These are phyloP conservation scores for Yamadazyma laniorum DNA, from an alignment of 805 yeast species.

Conservation along the genomic window DNA sequence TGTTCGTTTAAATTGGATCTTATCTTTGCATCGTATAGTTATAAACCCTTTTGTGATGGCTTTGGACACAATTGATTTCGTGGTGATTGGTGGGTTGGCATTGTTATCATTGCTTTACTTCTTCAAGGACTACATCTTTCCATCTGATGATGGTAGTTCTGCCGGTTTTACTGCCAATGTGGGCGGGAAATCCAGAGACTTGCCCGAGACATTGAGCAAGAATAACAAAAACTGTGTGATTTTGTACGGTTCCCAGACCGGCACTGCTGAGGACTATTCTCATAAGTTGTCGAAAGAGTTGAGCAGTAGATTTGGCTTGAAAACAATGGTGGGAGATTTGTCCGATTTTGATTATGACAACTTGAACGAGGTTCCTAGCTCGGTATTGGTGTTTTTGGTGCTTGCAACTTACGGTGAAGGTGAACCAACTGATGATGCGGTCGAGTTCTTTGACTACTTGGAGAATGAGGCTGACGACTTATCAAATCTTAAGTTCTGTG, in stretches of 20 bases:
- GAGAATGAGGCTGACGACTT: conserved; percentile 57
- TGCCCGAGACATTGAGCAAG: conserved; percentile 53
- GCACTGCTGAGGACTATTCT: conserved; percentile 97
- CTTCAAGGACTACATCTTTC: conserved; percentile 58
- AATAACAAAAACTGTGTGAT: conserved; percentile 76
- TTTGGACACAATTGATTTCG: conserved; percentile 68
- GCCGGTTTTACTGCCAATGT: conserved; percentile 30
- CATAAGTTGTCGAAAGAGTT: conserved; percentile 87
- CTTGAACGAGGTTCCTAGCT: conserved; percentile 59
- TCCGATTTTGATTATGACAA: conserved; percentile 86
- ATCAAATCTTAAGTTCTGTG: conserved; percentile 59
- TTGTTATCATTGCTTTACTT: conserved; percentile 65
- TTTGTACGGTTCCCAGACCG: conserved; percentile 94
- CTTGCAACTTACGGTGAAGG: conserved; percentile 98
- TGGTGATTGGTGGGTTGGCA: conserved; percentile 64
- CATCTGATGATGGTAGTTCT: conserved; percentile 17
- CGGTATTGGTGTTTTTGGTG: conserved; percentile 62
- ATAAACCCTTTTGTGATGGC: no score
- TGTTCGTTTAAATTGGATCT: no score
- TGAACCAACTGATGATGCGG: conserved; percentile 96
- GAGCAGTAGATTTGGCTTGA: conserved; percentile 73
- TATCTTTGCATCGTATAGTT: no score
- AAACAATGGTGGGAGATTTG: conserved; percentile 81
- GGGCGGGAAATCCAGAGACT: conserved; percentile 50
- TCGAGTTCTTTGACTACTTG: conserved; percentile 68